Base-by-base conservation (phyloP, 2,329 filamentous ascomycete genomes). In the Mariannaea sp. region DNA sequence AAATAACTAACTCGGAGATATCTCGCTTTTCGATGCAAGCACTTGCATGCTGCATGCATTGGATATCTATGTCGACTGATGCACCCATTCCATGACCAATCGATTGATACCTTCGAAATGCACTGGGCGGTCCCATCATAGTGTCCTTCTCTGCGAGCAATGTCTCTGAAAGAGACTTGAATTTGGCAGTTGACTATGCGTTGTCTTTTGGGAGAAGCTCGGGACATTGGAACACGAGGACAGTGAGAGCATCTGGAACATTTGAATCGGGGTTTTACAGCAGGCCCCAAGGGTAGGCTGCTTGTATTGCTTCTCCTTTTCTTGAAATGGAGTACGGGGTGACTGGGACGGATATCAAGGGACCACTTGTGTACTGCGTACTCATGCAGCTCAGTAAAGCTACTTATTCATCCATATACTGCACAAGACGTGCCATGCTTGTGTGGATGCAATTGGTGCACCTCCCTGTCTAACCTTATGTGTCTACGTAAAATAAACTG, bases 281-380 rank as follows among this genome's bases (percentile, higher is more conserved):
- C 45, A 45, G 39, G 30, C 4, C 44, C n/a, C 45, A 40, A 41
- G 27, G 33, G 7, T 24, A 12, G 26, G 26, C n/a, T n/a, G n/a
- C n/a, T n/a, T n/a, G n/a, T n/a, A n/a, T n/a, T n/a, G n/a, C 39
- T 9, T 19, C 40, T n/a, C 44, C 38, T 33, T 19, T 45, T 54
- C 44, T 32, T 36, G 49, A 35, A 32, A 45, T 41, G 45, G 51
- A 54, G 40, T 40, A 49, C 45, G 45, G 39, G 27, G n/a, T n/a
- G n/a, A n/a, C n/a, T n/a, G n/a, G 48, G 27, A 33, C 10, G 49
- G 14, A 22, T 27, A 49, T 32, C 45, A 45, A 45, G 33, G 8
- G 35, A 49, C 40, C 45, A 45, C 29, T 39, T 14, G 44, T 49
- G 45, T 33, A 22, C 42, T 44, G 16, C n/a, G n/a, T n/a, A n/a